Percentiles rank a stretch among this genome's conserved stretches.
Evolutionary conservation across 2,329 filamentous ascomycete species (phyloP).

Genomic region (Cordyceps fumosorosea): DNA sequence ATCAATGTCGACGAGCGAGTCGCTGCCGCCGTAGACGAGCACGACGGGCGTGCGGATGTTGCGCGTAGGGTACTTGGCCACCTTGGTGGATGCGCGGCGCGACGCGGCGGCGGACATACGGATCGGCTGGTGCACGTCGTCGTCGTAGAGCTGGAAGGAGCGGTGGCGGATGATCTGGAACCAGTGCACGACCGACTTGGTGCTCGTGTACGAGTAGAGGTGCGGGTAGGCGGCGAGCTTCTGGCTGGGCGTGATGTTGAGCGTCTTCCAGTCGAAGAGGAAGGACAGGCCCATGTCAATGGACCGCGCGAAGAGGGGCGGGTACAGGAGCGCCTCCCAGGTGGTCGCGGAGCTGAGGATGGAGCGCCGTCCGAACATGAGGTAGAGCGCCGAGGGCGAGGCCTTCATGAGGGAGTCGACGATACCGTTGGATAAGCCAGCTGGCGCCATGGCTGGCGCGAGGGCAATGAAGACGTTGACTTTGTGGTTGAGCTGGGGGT

Average conservation of each 20-base stretch:
- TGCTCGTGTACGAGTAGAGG: constrained; percentile 92
- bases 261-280: constrained; percentile 82
- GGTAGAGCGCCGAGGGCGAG: constrained; percentile 83
- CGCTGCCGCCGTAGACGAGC: constrained; percentile 85
- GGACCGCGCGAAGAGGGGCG: constrained; percentile 80
- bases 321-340: constrained; percentile 95
- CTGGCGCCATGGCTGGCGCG: constrained; percentile 92
- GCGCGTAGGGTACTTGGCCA: constrained; percentile 89
- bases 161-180: constrained; percentile 98
- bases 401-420: constrained; percentile 92
- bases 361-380: constrained; percentile 85
- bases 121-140: constrained; percentile 76
- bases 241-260: constrained; percentile 78
- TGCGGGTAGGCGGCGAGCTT: constrained; percentile 95
- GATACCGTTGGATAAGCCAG: constrained; percentile 80
- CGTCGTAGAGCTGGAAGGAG: constrained; percentile 97
- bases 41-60: constrained; percentile 97
- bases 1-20: constrained; percentile 89
- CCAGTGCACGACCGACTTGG: constrained; percentile 97
- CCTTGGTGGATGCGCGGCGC: constrained; percentile 79
- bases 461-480: constrained; percentile 95
- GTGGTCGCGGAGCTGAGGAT: constrained; percentile 91
- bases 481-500: constrained; percentile 85
- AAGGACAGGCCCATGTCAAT: constrained; percentile 79
- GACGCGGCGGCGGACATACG: constrained; percentile 52